phyloP scores from a whole-genome alignment of 441 rosid species.

The Adansonia rubrostipa region DNA sequence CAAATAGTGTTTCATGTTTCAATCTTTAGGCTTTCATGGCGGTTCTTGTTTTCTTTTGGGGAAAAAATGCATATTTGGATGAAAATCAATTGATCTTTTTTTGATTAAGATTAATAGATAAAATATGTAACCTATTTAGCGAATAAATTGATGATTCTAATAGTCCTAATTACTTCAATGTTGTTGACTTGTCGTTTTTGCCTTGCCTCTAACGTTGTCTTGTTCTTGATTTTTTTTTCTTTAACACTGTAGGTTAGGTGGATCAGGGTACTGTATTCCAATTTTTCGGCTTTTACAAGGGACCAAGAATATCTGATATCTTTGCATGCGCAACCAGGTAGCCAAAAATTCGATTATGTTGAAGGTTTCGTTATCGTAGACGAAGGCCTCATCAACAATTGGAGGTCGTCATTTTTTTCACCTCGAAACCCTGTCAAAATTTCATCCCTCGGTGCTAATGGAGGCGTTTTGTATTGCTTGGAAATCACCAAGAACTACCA shows the following conservation, averaged over 20 bases:
- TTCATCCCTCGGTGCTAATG: constrained; percentile 57
- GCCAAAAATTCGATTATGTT: constrained; percentile 76
- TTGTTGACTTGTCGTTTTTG: constrained; percentile 24
- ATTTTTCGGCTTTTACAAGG: constrained; percentile 65
- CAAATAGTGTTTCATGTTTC: not conserved
- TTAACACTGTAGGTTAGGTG: constrained; percentile 70
- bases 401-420: constrained; percentile 97
- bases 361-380: constrained; percentile 95
- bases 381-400: constrained; percentile 85
- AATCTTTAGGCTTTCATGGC: not conserved
- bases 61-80: no score
- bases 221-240: not conserved
- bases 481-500: constrained; percentile 88
- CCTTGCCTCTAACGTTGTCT: not conserved
- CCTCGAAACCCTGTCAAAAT: constrained; percentile 83
- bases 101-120: no score
- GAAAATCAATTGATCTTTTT: no score
- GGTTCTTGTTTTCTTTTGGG: no score
- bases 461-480: constrained; percentile 80
- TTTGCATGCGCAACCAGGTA: constrained; percentile 46
- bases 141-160: no score
- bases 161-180: constrained; percentile 23
- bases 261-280: constrained; percentile 86
- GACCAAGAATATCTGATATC: constrained; percentile 88
- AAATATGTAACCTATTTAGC: no score